These are phyloP conservation scores for Solanum gracilifrons DNA, from an alignment of 257 asterid species.

Conservation along the genomic window DNA sequence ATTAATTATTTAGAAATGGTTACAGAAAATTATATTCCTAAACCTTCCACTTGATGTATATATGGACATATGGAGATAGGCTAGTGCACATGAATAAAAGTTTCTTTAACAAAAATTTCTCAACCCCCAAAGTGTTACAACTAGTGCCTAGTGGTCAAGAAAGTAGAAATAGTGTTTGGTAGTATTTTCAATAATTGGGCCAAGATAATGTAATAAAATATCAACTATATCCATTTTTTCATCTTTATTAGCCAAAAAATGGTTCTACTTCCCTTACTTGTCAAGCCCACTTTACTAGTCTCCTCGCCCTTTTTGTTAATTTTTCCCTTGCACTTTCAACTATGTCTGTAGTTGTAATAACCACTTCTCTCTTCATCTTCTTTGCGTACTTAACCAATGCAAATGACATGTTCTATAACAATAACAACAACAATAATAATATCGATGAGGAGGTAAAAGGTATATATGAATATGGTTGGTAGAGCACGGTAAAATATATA, in stretches of 20 bases:
- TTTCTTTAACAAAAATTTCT: not conserved
- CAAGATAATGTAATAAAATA: not conserved
- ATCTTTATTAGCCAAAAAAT: not conserved
- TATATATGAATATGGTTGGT: conserved; percentile 51
- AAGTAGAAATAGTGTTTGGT: not conserved
- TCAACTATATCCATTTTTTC: not conserved
- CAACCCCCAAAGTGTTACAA: not conserved
- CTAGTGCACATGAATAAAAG: not conserved
- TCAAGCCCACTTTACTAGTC: not conserved
- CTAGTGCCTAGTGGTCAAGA: not conserved
- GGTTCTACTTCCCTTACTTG: not conserved
- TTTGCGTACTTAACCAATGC: not conserved
- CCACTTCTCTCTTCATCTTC: not conserved
- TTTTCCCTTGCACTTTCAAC: not conserved
- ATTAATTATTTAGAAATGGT: not conserved
- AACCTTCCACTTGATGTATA: not conserved
- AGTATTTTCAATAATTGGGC: not conserved
- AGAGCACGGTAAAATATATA: conserved; percentile 40
- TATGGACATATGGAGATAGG: not conserved
- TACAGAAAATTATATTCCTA: not conserved
- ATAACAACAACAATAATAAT: not conserved
- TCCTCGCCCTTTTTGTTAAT: not conserved
- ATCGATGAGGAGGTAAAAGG: conserved; percentile 16
- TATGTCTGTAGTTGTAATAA: not conserved
- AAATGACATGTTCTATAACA: not conserved